phyloP scores from a whole-genome alignment of 805 yeast genomes.

The Pichia exigua region DNA sequence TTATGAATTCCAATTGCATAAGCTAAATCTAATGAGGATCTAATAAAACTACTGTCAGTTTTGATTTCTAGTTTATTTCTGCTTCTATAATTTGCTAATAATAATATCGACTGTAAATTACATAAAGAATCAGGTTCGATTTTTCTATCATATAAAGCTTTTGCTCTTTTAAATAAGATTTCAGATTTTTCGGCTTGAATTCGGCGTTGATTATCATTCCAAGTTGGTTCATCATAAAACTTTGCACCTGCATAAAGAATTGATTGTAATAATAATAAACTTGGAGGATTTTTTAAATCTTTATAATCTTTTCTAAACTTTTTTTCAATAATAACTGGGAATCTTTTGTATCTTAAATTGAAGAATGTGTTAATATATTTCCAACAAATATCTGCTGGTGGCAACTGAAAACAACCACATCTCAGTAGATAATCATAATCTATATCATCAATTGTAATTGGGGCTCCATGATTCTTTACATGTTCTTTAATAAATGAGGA shows the following conservation, averaged over 20 bases:
- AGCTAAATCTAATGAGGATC: constrained; percentile 61
- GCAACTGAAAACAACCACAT: constrained; percentile 61
- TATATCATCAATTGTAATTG: constrained; percentile 11
- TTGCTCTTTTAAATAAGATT: constrained; percentile 64
- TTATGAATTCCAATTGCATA: constrained; percentile 74
- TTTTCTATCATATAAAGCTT: constrained; percentile 63
- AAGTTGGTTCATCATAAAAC: constrained; percentile 44
- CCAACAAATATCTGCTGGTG: constrained; percentile 48
- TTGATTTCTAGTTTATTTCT: constrained; percentile 60
- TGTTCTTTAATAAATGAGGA: constrained; percentile 18
- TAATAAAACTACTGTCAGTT: constrained; percentile 56
- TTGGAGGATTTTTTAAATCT: constrained; percentile 50
- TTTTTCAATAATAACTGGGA: constrained; percentile 60
- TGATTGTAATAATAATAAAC: constrained; percentile 55
- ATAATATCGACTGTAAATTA: constrained; percentile 51
- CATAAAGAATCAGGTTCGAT: constrained; percentile 59
- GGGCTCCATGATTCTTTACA: constrained; percentile 1
- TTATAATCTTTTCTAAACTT: constrained; percentile 52
- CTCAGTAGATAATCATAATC: constrained; percentile 18
- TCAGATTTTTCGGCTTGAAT: constrained; percentile 33
- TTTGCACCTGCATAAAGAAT: constrained; percentile 64
- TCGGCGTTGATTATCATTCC: constrained; percentile 35
- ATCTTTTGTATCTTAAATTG: constrained; percentile 53
- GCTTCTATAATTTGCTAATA: constrained; percentile 67
- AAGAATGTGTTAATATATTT: constrained; percentile 58